Base-by-base conservation (phyloP, 2,329 filamentous ascomycete genomes). In the Sporothrix variecibatus region DNA sequence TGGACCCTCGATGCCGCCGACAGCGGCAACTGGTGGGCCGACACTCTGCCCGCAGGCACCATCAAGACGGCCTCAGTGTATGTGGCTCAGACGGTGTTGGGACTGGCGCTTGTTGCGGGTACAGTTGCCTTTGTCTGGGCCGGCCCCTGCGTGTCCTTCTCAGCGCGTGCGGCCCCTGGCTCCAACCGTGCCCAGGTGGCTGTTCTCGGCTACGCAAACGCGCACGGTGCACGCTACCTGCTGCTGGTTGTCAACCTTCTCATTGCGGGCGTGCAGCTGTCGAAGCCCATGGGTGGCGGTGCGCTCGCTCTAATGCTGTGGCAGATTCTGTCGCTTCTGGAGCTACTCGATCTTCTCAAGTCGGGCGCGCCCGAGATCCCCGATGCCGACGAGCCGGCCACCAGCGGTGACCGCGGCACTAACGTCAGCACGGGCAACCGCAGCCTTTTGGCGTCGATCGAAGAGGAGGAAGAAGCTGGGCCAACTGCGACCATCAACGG, bases 261-360 rank as follows among this genome's bases (percentile, higher is more conserved):
- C 34, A 87, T 93, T 9, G 92, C 91, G 0, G 89, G 94, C 74
- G 89, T 94, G 72, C 87, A 98, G 8, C 87, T 98, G 34, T 93
- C 95, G 76, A 98, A 98, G 81, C 96, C 96, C 20, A 97, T 99
- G 93, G 96, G 96, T 71, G 91, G 91, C 74, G 95, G 94, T 69
- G 91, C 94, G 0, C 88, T 98, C 70, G 93, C 90, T 8, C 86
- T 98, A 70, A 90, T 96, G 82, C 85, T 94, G 75, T 95, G 95
- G 90, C 95, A 98, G 83, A 91, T 97, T 60, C 89, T 99, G 75
- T 94, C 94, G 12, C 88, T 92, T n/a, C 81, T 88, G 75, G 89
- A 92, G 80, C 85, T 92, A 76, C 81, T 91, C 65, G 89, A 92
- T 80, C 84, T 90, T 77, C 88, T 89, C 79, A 81, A 83, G 75